Conservation (phyloP, 2,329 filamentous ascomycete species). For the Colletotrichum lini region DNA sequence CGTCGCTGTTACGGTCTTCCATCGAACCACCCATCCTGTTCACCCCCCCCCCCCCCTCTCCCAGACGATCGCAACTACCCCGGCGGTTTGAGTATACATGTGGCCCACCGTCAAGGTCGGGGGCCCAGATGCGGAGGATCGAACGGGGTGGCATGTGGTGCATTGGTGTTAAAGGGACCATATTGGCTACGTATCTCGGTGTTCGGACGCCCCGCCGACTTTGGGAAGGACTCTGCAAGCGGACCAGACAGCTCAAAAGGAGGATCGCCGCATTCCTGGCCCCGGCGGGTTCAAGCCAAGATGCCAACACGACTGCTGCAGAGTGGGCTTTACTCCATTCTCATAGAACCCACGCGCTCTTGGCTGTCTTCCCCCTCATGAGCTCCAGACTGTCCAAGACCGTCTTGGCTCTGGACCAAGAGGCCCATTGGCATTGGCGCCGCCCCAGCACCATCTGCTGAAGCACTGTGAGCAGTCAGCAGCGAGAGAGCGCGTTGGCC, state of each 20-base stretch:
- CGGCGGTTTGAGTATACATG: slow-evolving; percentile 16
- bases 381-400: slow-evolving; percentile 35
- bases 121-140: slow-evolving; percentile 34
- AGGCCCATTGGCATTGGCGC: slow-evolving; percentile 1
- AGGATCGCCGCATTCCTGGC: slow-evolving; percentile 33
- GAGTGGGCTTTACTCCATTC: slow-evolving; percentile 34
- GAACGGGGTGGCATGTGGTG: slow-evolving; percentile 29
- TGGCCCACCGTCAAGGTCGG: slow-evolving; percentile 14
- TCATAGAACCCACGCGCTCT: slow-evolving; percentile 34
- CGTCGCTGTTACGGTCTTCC: slow-evolving; percentile 1
- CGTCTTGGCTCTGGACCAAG: slow-evolving; percentile 10
- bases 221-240: slow-evolving; percentile 38
- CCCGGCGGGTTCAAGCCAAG: slow-evolving; percentile 32
- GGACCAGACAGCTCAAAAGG: slow-evolving; percentile 26
- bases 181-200: no score
- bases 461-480: no score
- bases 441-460: neutral
- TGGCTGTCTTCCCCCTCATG: slow-evolving; percentile 22
- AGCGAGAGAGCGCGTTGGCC: slow-evolving; percentile 7
- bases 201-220: slow-evolving; percentile 34
- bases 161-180: no score
- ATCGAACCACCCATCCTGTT: slow-evolving; percentile 33
- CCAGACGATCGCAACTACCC: slow-evolving; percentile 27
- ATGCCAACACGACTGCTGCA: slow-evolving; percentile 32
- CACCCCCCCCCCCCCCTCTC: no score